These are phyloP conservation scores for Dioscorea alata DNA, from an alignment of 106 monocot species.

Conservation along the genomic window DNA sequence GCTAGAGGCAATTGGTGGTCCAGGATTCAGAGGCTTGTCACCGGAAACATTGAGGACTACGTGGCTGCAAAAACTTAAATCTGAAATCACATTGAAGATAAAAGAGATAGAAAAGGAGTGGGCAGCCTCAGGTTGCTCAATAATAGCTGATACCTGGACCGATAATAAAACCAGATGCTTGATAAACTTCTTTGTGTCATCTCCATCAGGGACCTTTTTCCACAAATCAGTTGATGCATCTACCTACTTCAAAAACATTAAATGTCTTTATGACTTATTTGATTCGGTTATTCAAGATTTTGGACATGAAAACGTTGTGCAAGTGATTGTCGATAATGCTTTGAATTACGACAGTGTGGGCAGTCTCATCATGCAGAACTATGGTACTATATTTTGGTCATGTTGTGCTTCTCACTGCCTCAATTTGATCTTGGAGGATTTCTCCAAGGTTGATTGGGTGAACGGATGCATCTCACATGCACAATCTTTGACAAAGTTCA, in stretches of 20 bases:
- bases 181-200: conserved; percentile 83
- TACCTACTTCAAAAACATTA: conserved; percentile 56
- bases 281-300: conserved; percentile 86
- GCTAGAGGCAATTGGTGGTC: conserved; percentile 78
- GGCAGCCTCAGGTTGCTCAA: conserved; percentile 75
- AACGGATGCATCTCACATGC: conserved; percentile 77
- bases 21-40: conserved; percentile 67
- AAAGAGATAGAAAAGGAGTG: conserved; percentile 91
- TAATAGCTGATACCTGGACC: conserved; percentile 89
- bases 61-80: conserved; percentile 85
- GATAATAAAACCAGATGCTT: conserved; percentile 72
- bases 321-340: conserved; percentile 69
- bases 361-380: conserved; percentile 66
- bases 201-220: conserved; percentile 84
- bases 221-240: conserved; percentile 88
- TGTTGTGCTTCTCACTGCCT: conserved; percentile 78
- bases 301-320: conserved; percentile 87
- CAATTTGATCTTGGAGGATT: conserved; percentile 77
- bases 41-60: conserved; percentile 53
- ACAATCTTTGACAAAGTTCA: conserved; percentile 67
- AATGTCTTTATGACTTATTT: conserved; percentile 74
- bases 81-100: conserved; percentile 59
- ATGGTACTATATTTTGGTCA: conserved; percentile 71
- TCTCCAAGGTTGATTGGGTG: conserved; percentile 88
- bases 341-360: conserved; percentile 61